Evolutionary conservation across 441 rosid species (phyloP).

Genomic region (Gossypium trilobum): DNA sequence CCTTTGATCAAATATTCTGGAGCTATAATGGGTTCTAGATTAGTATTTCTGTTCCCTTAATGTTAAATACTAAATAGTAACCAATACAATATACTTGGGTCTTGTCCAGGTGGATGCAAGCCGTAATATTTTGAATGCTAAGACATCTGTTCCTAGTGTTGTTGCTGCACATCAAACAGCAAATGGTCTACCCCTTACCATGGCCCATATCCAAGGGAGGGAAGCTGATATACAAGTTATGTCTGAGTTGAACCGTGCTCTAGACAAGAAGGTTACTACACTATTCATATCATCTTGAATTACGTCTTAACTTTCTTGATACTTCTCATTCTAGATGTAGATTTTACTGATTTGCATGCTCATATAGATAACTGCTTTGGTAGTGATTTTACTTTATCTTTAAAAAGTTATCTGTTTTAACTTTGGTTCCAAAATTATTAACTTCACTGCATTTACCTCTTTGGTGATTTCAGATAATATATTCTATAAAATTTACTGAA

Average conservation of each 20-base stretch:
- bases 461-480: neutral
- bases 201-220: conserved; percentile 38
- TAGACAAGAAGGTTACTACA: conserved; percentile 50
- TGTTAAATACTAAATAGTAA: neutral
- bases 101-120: conserved; percentile 38
- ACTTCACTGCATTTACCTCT: neutral
- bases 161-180: conserved; percentile 33
- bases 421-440: neutral
- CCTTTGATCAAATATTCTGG: neutral
- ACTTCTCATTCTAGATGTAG: neutral
- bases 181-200: conserved; percentile 35
- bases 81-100: conserved; percentile 9
- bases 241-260: conserved; percentile 38
- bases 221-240: conserved; percentile 53
- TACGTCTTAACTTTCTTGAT: neutral
- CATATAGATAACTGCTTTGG: neutral
- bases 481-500: neutral
- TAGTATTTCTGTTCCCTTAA: neutral
- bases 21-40: conserved; percentile 3
- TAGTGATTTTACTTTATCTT: neutral
- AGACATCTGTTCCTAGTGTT: conserved; percentile 28
- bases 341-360: neutral
- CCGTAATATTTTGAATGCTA: conserved; percentile 28
- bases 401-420: neutral
- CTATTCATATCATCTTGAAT: neutral